phyloP scores from a whole-genome alignment of 2,329 filamentous ascomycete genomes.

The Mycogone perniciosa region DNA sequence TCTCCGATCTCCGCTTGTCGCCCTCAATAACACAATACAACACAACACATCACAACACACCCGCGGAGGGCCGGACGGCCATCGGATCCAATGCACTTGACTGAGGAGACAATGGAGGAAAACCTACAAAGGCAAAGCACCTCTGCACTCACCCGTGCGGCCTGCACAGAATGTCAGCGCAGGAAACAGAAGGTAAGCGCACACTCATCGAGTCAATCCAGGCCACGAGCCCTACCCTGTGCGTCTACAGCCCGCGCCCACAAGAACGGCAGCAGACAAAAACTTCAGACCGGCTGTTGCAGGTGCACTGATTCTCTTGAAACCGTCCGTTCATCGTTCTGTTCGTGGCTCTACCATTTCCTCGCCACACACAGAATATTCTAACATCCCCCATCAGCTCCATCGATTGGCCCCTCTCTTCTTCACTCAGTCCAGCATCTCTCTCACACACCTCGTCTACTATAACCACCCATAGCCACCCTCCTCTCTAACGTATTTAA shows the following conservation, averaged over 20 bases:
- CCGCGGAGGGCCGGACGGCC: not conserved
- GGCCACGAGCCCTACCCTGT: not conserved
- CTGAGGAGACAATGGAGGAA: constrained; percentile 6
- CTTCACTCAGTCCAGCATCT: not conserved
- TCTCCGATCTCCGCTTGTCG: not conserved
- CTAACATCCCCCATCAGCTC: too few relatives aligned
- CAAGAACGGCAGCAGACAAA: not conserved
- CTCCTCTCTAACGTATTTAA: not conserved
- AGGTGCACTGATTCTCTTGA: too few relatives aligned
- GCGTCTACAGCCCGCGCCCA: not conserved
- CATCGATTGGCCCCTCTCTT: too few relatives aligned
- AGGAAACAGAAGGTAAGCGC: constrained; percentile 33
- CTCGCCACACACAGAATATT: too few relatives aligned
- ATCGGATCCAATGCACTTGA: not conserved
- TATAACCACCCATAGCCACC: not conserved
- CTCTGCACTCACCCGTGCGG: constrained; percentile 21
- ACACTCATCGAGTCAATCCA: not conserved
- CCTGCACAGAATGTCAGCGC: constrained; percentile 38
- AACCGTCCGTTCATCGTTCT: too few relatives aligned
- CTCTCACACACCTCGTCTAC: too few relatives aligned
- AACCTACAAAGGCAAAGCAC: constrained; percentile 11
- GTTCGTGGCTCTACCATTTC: too few relatives aligned
- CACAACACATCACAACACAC: too few relatives aligned
- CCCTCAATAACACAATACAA: not conserved
- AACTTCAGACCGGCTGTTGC: too few relatives aligned